Percentiles rank a stretch among this genome's conserved stretches.
phyloP scores from a whole-genome alignment of 1,284 basidiomycete genomes.

The Trametes sp. region DNA sequence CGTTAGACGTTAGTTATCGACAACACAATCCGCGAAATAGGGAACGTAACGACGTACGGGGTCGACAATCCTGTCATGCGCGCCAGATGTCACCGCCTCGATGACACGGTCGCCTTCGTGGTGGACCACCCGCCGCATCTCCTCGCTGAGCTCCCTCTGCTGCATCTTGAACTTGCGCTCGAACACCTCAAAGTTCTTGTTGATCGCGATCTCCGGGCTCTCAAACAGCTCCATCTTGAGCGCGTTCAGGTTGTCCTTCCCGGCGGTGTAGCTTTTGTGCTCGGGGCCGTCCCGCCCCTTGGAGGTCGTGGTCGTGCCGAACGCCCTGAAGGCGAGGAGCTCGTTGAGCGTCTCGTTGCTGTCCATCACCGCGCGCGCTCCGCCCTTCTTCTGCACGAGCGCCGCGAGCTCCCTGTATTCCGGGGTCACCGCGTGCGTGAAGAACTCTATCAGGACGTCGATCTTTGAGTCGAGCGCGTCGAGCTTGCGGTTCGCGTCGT shows the following conservation, averaged over 20 bases:
- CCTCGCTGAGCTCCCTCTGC: conserved; percentile 33
- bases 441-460: conserved; percentile 23
- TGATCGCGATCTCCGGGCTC: conserved; percentile 26
- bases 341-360: conserved; percentile 30
- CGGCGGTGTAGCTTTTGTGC: conserved; percentile 4
- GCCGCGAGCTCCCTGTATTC: conserved; percentile 29
- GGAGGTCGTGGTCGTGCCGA: not conserved
- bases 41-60: conserved; percentile 19
- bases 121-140: conserved; percentile 31
- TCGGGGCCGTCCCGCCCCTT: conserved; percentile 19
- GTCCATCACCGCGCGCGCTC: conserved; percentile 26
- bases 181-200: conserved; percentile 39
- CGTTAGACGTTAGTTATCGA: not conserved
- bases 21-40: too few relatives aligned
- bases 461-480: conserved; percentile 37
- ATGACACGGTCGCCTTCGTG: conserved; percentile 39
- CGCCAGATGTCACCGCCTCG: conserved; percentile 32
- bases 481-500: conserved; percentile 44
- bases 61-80: conserved; percentile 40
- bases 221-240: conserved; percentile 21
- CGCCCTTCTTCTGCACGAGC: conserved; percentile 33
- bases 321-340: conserved; percentile 9
- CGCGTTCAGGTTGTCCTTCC: not conserved
- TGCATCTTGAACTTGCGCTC: conserved; percentile 43
- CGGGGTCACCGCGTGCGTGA: conserved; percentile 20